Base-by-base conservation (phyloP, 1,284 basidiomycete species). In the Neolentinus lepideus region DNA sequence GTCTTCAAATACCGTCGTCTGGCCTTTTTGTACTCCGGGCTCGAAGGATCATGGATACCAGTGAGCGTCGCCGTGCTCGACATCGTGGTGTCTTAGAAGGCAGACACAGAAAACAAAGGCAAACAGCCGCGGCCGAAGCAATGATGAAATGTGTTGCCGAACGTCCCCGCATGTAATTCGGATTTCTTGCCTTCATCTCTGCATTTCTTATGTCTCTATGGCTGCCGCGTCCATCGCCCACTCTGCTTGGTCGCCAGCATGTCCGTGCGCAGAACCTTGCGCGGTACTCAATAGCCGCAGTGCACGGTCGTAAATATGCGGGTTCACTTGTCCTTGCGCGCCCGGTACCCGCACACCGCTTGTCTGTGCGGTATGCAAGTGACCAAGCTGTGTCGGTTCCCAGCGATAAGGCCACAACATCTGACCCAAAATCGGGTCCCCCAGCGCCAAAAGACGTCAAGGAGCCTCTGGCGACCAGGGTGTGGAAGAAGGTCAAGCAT, bases 401-500 rank as follows among this genome's bases (percentile, higher is more conserved):
- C 38, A 24, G 21, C 51, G 58, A 12, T 33, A 8, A 47, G 12
- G 24, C 4, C 3, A n/a, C 29, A 57, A 59, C 27, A 57, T 48
- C 22, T 58, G 60, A 80, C 55, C 62, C 69, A 19, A 84, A 84
- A 61, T 64, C 79, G 0, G 66, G 70, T 2, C 75, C 77, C 3
- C 82, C 82, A 1, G 67, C 78, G 0, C 68, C 78, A 11, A 81
- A 81, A 63, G 80, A 81, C 25, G 56, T 67, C 0, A 75, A 81
- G 58, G 73, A 72, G 1, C 83, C 88, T 3, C 67, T 88, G 4
- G 59, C 74, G 46, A 77, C 78, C 2, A 76, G 89, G 27, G 77
- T 78, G 14, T 98, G 96, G 96, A 89, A 88, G 62, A 91, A 86
- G 65, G 86, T 98, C 62, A 99, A 98, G 75, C 92, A 98, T 65